Evolutionary conservation across 2,329 filamentous ascomycete species (phyloP), one percentile per base, ranked within the genome.

Genomic region (Oidium heveae): DNA sequence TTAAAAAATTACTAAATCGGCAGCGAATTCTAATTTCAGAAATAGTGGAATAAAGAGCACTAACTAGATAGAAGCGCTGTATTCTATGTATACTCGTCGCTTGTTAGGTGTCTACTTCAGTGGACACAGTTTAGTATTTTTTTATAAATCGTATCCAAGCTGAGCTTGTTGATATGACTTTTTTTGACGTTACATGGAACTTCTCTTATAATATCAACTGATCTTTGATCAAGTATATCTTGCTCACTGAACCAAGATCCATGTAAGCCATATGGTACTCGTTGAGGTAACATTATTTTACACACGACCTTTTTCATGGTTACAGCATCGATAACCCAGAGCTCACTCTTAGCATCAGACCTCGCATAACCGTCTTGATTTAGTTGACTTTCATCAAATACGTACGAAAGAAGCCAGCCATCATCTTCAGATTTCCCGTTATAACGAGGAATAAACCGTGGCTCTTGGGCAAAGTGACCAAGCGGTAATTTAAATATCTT

Each of bases 261-360:
- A 62, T 82, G 81, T 52, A 85, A 65, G 0, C 81, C 80, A 60
- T 85, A 85, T 0, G 81, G 80, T 0, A 85, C 79, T 13, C 81
- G 66, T 59, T 82, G 79, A 2, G 79, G 80, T 36, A 86, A 66
- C 20, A 66, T 65, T 3, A 85, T 70, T 56, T 69, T 72, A 6
- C 73, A 76, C 3, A 82, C 70, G 0, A 84, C 68, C 2, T 76
- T 69, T 24, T 63, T 69, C 80, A 86, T 84, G 2, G 69, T 69
- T 57, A 63, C 72, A 0, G 80, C 80, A 60, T 84, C 73, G 33
- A 85, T 71, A 15, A 84, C 69, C 81, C 81, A 86, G 0, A 85
- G 67, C 63, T 85, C 80, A 34, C 75, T 79, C 24, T 63, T 68
- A 0, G 75, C 69, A 1, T 65, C 64, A 0, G 68, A 64, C 66